Evolutionary conservation across 1,139 yeast genomes (phyloP).

Genomic region (Yamadazyma songkhlaensis): DNA sequence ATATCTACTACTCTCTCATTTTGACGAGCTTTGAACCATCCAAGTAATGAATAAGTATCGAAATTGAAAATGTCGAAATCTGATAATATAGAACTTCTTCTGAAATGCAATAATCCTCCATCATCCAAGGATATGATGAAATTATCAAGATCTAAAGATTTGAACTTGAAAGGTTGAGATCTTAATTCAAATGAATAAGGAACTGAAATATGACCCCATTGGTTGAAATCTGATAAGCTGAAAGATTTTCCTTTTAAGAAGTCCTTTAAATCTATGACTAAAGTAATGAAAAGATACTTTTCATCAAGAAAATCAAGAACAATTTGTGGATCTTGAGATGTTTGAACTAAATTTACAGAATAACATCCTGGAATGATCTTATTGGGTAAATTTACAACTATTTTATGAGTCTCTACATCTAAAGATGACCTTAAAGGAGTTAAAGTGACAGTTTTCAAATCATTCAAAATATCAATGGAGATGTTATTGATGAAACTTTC

Average conservation of each 20-base stretch:
- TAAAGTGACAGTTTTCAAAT: constrained; percentile 27
- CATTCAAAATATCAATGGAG: constrained; percentile 28
- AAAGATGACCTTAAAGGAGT: constrained; percentile 29
- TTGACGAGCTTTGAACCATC: constrained; percentile 18
- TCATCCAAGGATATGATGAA: constrained; percentile 62
- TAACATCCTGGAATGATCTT: constrained; percentile 23
- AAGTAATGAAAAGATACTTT: constrained; percentile 31
- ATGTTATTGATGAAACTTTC: constrained; percentile 20
- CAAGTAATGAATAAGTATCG: constrained; percentile 38
- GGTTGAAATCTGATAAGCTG: constrained; percentile 26
- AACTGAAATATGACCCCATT: constrained; percentile 64
- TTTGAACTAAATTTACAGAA: constrained; percentile 15
- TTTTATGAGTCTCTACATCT: constrained; percentile 24
- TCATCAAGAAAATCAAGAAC: constrained; percentile 28
- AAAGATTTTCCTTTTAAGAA: constrained; percentile 24
- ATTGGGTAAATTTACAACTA: constrained; percentile 33
- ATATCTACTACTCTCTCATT: constrained; percentile 34
- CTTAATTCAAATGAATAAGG: constrained; percentile 77
- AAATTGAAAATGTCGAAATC: constrained; percentile 53
- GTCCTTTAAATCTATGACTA: constrained; percentile 28
- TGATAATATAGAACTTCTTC: constrained; percentile 30
- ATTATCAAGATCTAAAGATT: constrained; percentile 40
- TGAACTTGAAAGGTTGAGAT: constrained; percentile 52
- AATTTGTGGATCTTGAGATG: constrained; percentile 9
- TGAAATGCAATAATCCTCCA: constrained; percentile 64